Base-by-base conservation (phyloP, 2,329 filamentous ascomycete genomes). In the Chaetoscypha palmicola region DNA sequence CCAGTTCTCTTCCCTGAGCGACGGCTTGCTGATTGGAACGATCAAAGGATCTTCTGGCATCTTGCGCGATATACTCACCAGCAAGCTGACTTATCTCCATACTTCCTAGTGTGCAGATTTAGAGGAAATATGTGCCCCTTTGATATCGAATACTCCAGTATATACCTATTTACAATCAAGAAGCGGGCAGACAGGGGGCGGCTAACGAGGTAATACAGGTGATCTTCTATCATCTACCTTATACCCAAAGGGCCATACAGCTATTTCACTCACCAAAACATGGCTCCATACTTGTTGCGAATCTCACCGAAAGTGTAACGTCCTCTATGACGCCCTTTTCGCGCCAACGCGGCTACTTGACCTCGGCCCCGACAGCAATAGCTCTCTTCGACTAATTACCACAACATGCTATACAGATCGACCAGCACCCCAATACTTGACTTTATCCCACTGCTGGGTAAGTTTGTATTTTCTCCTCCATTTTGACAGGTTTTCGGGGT, bases 401-500 rank as follows among this genome's bases (percentile, higher is more conserved):
- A 20, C 37, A 7, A 19, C 17, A 7, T 12, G 7, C 19, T 19
- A 3, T 28, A 17, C 11, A 20, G 12, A 4, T 10, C 24, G 16
- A 20, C 11, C n/a, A 5, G 14, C 37, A 4, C 16, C 10, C n/a
- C 17, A 42, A 24, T 49, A 52, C 40, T 39, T 41, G 5, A 47
- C 50, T 8, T 38, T 53, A 23, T 47, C 37, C 31, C 46, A 53
- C 33, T 46, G 46, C 16, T 53, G 50, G 50, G n/a, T n/a, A n/a
- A n/a, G n/a, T n/a, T n/a, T n/a, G n/a, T n/a, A n/a, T n/a, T n/a
- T n/a, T n/a, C n/a, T n/a, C n/a, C n/a, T n/a, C n/a, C n/a, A n/a
- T n/a, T n/a, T n/a, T n/a, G n/a, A n/a, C n/a, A n/a, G n/a, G n/a
- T n/a, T n/a, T n/a, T n/a, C n/a, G n/a, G n/a, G n/a, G n/a, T n/a